Evolutionary conservation across 371 early-diverging fungal genomes (phyloP).

Genomic region (Mortierella sp.): DNA sequence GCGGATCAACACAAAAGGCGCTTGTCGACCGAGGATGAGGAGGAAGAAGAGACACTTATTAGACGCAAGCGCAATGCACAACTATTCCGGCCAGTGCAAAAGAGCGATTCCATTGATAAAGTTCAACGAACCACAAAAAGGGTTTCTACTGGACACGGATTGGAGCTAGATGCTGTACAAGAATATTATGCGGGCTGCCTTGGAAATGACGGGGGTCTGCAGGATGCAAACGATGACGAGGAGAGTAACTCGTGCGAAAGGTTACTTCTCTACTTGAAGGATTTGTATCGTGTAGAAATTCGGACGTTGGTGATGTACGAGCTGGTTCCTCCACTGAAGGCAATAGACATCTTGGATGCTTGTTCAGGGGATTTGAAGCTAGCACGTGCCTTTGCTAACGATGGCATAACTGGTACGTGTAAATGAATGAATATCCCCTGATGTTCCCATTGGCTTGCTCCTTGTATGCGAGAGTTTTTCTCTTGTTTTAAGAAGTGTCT

Average conservation of each 20-base stretch:
- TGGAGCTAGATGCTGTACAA: background rate
- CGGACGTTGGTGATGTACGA: conserved; percentile 22
- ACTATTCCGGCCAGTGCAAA: background rate
- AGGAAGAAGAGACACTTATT: background rate
- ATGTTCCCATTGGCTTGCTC: background rate
- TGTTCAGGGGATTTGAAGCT: conserved; percentile 33
- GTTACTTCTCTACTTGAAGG: conserved; percentile 25
- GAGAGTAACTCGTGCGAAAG: conserved; percentile 5
- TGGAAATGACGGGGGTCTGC: background rate
- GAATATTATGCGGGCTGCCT: background rate
- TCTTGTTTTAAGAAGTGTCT: background rate
- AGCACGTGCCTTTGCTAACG: conserved; percentile 1
- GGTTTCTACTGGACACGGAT: background rate
- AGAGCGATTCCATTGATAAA: background rate
- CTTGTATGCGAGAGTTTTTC: no score
- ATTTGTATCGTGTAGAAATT: conserved; percentile 20
- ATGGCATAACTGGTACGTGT: conserved; percentile 36
- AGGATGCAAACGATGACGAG: background rate
- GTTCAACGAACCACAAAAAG: background rate
- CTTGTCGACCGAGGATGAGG: background rate
- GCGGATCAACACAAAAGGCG: background rate
- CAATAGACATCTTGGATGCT: conserved; percentile 46
- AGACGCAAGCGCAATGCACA: background rate
- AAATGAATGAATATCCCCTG: background rate
- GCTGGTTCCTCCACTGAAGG: conserved; percentile 23